Conservation (phyloP, 306 rosid species). For the Sicyos baderoa region DNA sequence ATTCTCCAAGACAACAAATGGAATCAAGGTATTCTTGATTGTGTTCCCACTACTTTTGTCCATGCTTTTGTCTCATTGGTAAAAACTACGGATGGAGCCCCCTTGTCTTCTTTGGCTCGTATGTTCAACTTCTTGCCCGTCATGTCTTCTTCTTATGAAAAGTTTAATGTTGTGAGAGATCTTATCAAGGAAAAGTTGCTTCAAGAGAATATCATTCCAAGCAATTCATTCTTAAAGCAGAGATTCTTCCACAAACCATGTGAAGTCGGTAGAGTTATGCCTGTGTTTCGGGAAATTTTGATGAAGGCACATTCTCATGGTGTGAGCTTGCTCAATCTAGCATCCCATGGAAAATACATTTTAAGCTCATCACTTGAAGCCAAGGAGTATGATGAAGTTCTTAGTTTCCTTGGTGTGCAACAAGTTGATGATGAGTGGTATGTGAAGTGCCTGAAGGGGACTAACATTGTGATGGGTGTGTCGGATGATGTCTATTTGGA, state of each 20-base stretch:
- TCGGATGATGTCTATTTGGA: constrained; percentile 44
- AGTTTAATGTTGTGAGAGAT: constrained; percentile 43
- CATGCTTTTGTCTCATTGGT: constrained; percentile 51
- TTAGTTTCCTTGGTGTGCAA: constrained; percentile 44
- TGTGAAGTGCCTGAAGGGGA: constrained; percentile 54
- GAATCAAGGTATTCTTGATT: constrained; percentile 67
- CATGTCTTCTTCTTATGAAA: constrained; percentile 26
- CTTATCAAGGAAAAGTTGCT: constrained; percentile 36
- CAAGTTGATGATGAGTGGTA: constrained; percentile 48
- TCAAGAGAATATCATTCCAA: constrained; percentile 46
- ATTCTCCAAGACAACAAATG: constrained; percentile 57
- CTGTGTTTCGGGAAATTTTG: constrained; percentile 51
- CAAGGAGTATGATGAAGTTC: constrained; percentile 29
- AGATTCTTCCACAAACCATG: constrained; percentile 53
- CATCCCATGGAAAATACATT: constrained; percentile 46
- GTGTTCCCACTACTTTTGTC: constrained; percentile 51
- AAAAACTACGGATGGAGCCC: constrained; percentile 27
- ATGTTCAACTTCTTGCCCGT: constrained; percentile 52
- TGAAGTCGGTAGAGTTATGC: constrained; percentile 51
- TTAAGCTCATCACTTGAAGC: constrained; percentile 46
- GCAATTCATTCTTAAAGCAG: constrained; percentile 43
- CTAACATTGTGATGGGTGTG: constrained; percentile 41
- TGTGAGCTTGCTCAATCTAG: constrained; percentile 34
- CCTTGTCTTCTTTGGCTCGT: constrained; percentile 34
- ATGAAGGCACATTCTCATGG: constrained; percentile 29